A percentile compares a stretch with the other conserved stretches of the same genome.
phyloP scores from a whole-genome alignment of 441 rosid species.

The Erodium moschatum region DNA sequence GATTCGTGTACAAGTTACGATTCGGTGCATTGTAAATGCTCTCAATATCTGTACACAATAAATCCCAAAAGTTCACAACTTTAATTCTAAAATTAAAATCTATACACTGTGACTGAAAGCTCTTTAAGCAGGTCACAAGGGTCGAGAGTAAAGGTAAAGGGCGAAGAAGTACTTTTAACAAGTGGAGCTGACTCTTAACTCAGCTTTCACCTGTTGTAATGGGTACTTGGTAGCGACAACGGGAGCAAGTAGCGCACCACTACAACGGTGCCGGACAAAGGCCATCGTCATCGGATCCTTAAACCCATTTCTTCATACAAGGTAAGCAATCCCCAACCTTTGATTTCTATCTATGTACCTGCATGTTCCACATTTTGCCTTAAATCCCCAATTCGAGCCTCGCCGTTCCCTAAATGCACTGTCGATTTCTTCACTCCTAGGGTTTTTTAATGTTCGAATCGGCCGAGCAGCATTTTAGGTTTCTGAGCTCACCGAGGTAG shows the following conservation, averaged over 20 bases:
- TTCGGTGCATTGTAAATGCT: too few relatives aligned
- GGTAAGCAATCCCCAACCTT: not conserved
- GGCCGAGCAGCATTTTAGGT: not conserved
- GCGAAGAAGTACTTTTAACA: too few relatives aligned
- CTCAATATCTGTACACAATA: too few relatives aligned
- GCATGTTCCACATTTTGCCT: not conserved
- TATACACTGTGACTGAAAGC: too few relatives aligned
- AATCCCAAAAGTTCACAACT: too few relatives aligned
- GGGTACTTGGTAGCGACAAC: too few relatives aligned
- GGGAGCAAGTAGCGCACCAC: too few relatives aligned
- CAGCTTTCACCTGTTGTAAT: too few relatives aligned
- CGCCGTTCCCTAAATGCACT: not conserved
- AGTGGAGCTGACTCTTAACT: too few relatives aligned
- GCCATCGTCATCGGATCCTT: not conserved
- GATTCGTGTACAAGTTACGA: too few relatives aligned
- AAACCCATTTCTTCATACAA: not conserved
- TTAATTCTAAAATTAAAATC: too few relatives aligned
- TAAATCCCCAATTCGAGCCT: not conserved
- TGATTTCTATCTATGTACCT: not conserved
- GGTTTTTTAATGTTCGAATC: not conserved
- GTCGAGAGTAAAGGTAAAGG: conserved; percentile 16
- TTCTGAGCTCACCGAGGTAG: not conserved
- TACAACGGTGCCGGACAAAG: not conserved
- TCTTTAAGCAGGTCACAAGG: too few relatives aligned
- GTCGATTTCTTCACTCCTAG: not conserved